Conservation (phyloP, 306 rosid species). For the Vachellia collinsii region DNA sequence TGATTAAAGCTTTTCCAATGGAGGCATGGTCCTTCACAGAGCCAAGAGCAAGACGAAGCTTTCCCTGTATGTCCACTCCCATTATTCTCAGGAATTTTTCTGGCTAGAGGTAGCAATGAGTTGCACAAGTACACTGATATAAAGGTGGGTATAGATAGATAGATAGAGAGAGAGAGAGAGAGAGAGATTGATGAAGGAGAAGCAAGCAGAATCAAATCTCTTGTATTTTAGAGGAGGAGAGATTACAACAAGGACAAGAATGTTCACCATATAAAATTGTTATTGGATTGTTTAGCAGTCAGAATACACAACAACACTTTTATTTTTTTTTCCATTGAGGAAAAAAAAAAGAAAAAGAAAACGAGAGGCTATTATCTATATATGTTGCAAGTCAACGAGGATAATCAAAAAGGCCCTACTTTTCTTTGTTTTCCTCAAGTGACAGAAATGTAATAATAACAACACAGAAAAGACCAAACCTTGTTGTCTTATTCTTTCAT, state of each 20-base stretch:
- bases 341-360: background rate
- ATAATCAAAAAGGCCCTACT: conserved; percentile 39
- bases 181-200: conserved; percentile 25
- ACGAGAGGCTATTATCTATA: conserved; percentile 40
- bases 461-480: conserved; percentile 18
- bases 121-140: conserved; percentile 38
- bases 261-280: conserved; percentile 37
- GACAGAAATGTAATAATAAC: conserved; percentile 37
- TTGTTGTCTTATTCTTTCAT: conserved; percentile 20
- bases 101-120: conserved; percentile 32
- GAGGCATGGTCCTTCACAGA: conserved; percentile 66
- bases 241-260: conserved; percentile 42
- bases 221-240: conserved; percentile 34
- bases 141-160: conserved; percentile 21
- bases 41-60: conserved; percentile 53
- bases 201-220: conserved; percentile 54
- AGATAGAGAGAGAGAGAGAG: background rate
- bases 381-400: conserved; percentile 50
- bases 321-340: background rate
- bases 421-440: conserved; percentile 41
- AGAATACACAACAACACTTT: conserved; percentile 39
- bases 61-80: conserved; percentile 57
- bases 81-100: conserved; percentile 32
- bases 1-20: conserved; percentile 61
- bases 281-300: conserved; percentile 38